phyloP scores from a whole-genome alignment of 176 grass and related monocot genomes.

The Hsuehochloa calcarea region DNA sequence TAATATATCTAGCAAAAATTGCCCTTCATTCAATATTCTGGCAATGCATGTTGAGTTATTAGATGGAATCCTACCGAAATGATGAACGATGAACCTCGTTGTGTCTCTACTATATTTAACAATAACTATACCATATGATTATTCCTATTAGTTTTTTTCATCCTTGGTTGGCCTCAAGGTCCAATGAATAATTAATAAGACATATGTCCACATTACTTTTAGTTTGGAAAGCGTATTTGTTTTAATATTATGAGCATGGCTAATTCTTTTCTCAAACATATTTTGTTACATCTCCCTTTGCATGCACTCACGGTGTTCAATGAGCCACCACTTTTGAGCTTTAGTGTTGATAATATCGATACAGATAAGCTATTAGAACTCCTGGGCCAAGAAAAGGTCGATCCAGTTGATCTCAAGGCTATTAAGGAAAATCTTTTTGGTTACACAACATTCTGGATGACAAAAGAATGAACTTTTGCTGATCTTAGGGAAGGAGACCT shows the following conservation, averaged over 20 bases:
- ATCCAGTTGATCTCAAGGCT: conserved; percentile 52
- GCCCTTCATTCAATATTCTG: too few relatives aligned
- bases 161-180: background rate
- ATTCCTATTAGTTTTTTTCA: background rate
- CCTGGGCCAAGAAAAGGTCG: conserved; percentile 84
- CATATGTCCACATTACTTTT: background rate
- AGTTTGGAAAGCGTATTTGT: background rate
- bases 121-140: background rate
- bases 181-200: background rate
- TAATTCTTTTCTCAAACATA: conserved; percentile 27
- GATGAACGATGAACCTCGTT: too few relatives aligned
- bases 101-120: too few relatives aligned
- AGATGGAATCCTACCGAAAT: too few relatives aligned
- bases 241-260: background rate
- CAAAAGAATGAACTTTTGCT: too few relatives aligned
- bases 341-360: conserved; percentile 71
- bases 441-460: too few relatives aligned
- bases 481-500: conserved; percentile 48
- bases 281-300: conserved; percentile 6
- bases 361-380: conserved; percentile 86
- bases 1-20: too few relatives aligned
- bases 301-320: conserved; percentile 56
- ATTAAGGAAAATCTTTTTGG: too few relatives aligned
- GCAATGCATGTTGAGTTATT: too few relatives aligned
- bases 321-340: conserved; percentile 50